Conservation (phyloP, 2,329 filamentous ascomycete genomes). For the Verticillium dahliae region DNA sequence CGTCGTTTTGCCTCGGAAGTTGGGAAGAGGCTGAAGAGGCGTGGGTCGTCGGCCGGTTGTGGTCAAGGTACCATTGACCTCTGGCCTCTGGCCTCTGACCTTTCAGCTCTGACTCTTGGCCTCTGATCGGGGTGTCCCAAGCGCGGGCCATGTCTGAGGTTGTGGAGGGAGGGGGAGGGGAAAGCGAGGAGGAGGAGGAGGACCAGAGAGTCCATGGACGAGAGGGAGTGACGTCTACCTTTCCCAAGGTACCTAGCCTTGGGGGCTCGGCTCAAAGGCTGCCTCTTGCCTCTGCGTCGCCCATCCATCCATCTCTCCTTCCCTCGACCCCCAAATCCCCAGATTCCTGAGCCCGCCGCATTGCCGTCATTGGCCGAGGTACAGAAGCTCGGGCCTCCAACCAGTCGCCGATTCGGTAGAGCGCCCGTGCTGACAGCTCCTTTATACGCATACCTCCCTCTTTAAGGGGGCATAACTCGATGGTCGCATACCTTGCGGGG, state of each 20-base stretch:
- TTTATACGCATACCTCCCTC: too few species aligned
- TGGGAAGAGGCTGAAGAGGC: neutral
- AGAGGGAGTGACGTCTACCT: slow-evolving; percentile 3
- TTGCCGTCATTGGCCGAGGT: slow-evolving; percentile 40
- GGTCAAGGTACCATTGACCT: neutral
- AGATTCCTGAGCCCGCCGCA: slow-evolving; percentile 1
- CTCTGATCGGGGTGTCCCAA: too few species aligned
- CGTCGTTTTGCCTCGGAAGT: neutral
- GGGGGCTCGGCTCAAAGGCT: slow-evolving; percentile 28
- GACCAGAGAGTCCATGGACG: neutral
- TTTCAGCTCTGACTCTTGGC: neutral
- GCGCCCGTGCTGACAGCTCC: neutral
- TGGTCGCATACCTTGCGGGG: neutral
- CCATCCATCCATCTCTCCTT: neutral
- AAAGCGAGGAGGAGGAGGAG: neutral
- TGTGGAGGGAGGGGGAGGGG: neutral
- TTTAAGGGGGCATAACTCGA: too few species aligned
- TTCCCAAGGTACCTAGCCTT: neutral
- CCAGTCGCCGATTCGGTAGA: neutral
- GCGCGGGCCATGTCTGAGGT: too few species aligned
- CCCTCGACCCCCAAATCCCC: neutral
- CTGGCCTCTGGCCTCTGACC: neutral
- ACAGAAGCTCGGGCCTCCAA: slow-evolving; percentile 23
- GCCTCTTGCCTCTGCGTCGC: neutral
- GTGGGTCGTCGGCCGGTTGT: neutral